Conservation (phyloP, 768 basidiomycete species). For the Kwoniella newhampshirensis region DNA sequence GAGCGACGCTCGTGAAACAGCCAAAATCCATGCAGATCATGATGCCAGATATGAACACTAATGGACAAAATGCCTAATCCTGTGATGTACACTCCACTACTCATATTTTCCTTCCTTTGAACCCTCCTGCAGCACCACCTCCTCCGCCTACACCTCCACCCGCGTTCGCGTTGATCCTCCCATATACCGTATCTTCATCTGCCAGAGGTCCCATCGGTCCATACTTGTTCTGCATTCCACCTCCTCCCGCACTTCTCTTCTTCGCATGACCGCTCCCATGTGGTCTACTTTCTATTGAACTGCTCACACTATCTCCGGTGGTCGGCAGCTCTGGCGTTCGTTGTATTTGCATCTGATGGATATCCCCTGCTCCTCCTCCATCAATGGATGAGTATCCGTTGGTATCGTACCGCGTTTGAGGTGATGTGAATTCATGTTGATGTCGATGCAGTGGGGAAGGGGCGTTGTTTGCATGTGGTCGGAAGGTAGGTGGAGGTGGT, state of each 20-base stretch:
- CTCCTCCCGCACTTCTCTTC: slow-evolving; percentile 46
- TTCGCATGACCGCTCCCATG: slow-evolving; percentile 49
- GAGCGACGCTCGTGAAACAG: too few species aligned
- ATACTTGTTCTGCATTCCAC: slow-evolving; percentile 23
- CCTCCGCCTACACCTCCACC: slow-evolving; percentile 38
- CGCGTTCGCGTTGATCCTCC: too few species aligned
- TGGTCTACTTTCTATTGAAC: slow-evolving; percentile 36
- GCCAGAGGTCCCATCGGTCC: slow-evolving; percentile 48
- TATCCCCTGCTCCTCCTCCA: too few species aligned
- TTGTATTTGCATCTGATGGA: background rate
- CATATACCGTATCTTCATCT: slow-evolving; percentile 27
- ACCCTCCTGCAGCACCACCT: slow-evolving; percentile 32
- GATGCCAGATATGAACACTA: too few species aligned
- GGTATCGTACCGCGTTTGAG: slow-evolving; percentile 9
- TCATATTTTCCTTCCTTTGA: slow-evolving; percentile 19
- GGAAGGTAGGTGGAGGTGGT: slow-evolving; percentile 41
- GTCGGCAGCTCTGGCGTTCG: slow-evolving; percentile 28
- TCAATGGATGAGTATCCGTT: slow-evolving; percentile 5
- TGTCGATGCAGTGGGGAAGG: slow-evolving; percentile 29
- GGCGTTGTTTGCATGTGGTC: slow-evolving; percentile 11
- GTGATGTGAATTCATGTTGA: slow-evolving; percentile 18
- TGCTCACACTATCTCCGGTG: slow-evolving; percentile 31
- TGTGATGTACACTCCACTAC: too few species aligned
- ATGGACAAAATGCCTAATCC: too few species aligned
- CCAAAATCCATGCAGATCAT: too few species aligned